Percentiles rank a stretch among this genome's conserved stretches.
phyloP scores from a whole-genome alignment of 2,329 filamentous ascomycete genomes.

The Cercospora janseana region DNA sequence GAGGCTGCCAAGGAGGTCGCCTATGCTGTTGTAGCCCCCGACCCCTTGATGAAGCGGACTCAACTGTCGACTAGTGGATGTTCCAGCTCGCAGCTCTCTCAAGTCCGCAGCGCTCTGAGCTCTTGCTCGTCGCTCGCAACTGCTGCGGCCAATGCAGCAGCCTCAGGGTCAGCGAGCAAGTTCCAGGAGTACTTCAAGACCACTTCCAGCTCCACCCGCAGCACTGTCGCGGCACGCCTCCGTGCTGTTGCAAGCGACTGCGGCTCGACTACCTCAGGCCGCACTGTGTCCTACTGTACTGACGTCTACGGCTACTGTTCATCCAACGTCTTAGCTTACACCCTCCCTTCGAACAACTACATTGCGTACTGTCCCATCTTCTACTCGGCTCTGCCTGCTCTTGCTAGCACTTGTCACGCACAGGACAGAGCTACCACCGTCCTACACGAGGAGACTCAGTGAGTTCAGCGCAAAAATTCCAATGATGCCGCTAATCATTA shows the following conservation, averaged over 20 bases:
- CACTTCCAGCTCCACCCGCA: slow-evolving; percentile 46
- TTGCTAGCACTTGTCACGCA: slow-evolving; percentile 56
- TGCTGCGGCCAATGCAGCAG: slow-evolving; percentile 9
- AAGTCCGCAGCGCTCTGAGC: slow-evolving; percentile 12
- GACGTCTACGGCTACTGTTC: slow-evolving; percentile 57
- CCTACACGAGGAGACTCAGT: slow-evolving; percentile 65
- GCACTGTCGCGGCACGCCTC: slow-evolving; percentile 53
- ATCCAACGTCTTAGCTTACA: slow-evolving; percentile 55
- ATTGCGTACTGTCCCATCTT: slow-evolving; percentile 64
- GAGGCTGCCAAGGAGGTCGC: slow-evolving; percentile 52
- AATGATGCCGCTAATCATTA: neutral
- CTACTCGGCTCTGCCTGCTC: slow-evolving; percentile 55
- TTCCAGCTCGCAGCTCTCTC: slow-evolving; percentile 8
- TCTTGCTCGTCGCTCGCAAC: slow-evolving; percentile 11
- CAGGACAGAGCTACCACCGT: slow-evolving; percentile 67
- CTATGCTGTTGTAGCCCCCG: slow-evolving; percentile 41
- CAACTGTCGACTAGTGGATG: slow-evolving; percentile 9
- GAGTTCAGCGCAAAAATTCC: too few species aligned
- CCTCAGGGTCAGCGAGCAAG: slow-evolving; percentile 12
- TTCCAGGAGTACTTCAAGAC: slow-evolving; percentile 55
- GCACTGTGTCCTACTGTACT: slow-evolving; percentile 58
- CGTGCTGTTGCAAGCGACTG: slow-evolving; percentile 57
- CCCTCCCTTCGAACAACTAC: slow-evolving; percentile 45
- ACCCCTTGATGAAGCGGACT: slow-evolving; percentile 9
- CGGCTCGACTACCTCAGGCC: slow-evolving; percentile 49